phyloP scores from a whole-genome alignment of 805 yeast genomes.

The Suhomyces faveliae region DNA sequence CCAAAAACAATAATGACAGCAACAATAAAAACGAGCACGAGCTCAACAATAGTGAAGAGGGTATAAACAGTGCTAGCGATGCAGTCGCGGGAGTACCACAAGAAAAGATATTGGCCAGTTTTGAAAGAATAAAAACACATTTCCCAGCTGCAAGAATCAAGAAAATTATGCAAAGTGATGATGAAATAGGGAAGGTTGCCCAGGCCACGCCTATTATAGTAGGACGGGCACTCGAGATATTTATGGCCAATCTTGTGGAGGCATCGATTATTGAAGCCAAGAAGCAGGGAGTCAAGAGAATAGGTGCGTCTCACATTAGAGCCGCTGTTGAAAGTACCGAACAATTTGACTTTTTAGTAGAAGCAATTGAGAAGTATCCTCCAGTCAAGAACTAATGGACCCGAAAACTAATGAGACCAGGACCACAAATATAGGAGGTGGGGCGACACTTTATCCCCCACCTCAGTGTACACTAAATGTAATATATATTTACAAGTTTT shows the following conservation, averaged over 20 bases:
- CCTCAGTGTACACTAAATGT: not conserved
- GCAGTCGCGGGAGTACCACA: constrained; percentile 18
- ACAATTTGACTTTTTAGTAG: constrained; percentile 89
- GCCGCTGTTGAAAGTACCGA: constrained; percentile 83
- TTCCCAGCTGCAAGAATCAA: constrained; percentile 93
- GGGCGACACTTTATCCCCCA: not conserved
- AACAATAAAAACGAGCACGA: constrained; percentile 1
- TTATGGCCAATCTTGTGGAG: constrained; percentile 85
- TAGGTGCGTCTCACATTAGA: constrained; percentile 78
- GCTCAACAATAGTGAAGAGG: not conserved
- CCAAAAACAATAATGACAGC: constrained; percentile 6
- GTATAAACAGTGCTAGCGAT: not conserved
- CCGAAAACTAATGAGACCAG: constrained; percentile 1
- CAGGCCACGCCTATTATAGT: constrained; percentile 99
- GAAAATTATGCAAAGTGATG: constrained; percentile 96
- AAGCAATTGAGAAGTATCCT: constrained; percentile 62
- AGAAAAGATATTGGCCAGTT: constrained; percentile 32
- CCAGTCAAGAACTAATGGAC: constrained; percentile 31
- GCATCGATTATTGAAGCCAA: constrained; percentile 79
- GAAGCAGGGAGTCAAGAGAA: constrained; percentile 70
- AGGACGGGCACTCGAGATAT: constrained; percentile 90
- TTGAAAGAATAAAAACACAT: constrained; percentile 67
- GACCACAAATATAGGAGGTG: not conserved
- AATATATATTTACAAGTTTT: not conserved
- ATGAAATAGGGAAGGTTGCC: constrained; percentile 97